phyloP scores from a whole-genome alignment of 306 rosid genomes.

The Rosa lucieae region DNA sequence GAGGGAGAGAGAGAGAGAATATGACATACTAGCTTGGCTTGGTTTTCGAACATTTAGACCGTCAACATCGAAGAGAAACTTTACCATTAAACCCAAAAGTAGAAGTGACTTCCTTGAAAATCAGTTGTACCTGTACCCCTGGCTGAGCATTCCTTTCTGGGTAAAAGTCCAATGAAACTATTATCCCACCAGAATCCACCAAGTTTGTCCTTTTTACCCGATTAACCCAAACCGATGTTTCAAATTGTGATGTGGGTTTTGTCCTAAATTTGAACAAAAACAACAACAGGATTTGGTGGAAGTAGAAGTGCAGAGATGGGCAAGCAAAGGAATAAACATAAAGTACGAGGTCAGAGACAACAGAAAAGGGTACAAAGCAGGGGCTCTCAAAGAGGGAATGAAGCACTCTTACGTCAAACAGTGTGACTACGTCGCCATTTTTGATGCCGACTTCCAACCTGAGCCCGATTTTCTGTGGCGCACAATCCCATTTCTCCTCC shows the following conservation, averaged over 20 bases:
- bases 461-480: slow-evolving; percentile 78
- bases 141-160: neutral
- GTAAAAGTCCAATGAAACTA: neutral
- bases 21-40: too few species aligned
- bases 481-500: slow-evolving; percentile 65
- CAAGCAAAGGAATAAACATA: slow-evolving; percentile 78
- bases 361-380: slow-evolving; percentile 92
- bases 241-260: slow-evolving; percentile 15
- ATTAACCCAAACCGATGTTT: neutral
- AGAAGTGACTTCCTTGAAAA: neutral
- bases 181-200: neutral
- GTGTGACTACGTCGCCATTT: slow-evolving; percentile 82
- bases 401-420: slow-evolving; percentile 76
- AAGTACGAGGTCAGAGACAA: slow-evolving; percentile 81
- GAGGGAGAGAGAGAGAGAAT: too few species aligned
- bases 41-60: too few species aligned
- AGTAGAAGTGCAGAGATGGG: slow-evolving; percentile 76
- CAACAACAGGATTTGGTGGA: slow-evolving; percentile 63
- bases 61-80: too few species aligned
- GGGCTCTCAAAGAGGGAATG: slow-evolving; percentile 89
- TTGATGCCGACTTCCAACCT: slow-evolving; percentile 96
- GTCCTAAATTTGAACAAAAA: slow-evolving; percentile 6
- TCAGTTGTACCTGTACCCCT: neutral
- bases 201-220: neutral
- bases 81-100: neutral